Evolutionary conservation across 352 stramenopile species (phyloP).

Genomic region (Phytophthora hybrid): DNA sequence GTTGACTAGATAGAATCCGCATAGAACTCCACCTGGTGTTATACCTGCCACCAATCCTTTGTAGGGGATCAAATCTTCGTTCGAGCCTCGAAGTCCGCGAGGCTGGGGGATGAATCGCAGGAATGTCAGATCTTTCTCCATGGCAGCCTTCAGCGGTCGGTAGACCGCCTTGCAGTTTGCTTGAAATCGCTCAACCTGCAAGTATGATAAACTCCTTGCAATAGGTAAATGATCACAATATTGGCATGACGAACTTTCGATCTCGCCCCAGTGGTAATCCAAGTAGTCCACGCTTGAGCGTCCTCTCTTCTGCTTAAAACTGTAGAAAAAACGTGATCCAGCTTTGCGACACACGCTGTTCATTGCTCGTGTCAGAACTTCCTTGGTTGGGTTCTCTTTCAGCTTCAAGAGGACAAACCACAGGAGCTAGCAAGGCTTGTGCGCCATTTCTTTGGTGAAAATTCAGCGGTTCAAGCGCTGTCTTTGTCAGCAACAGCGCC

Average conservation of each 20-base stretch:
- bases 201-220: neutral
- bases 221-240: neutral
- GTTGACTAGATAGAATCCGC: conserved; percentile 28
- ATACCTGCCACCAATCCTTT: conserved; percentile 29
- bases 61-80: conserved; percentile 1
- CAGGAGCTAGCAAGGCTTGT: neutral
- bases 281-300: neutral
- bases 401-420: neutral
- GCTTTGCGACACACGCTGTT: neutral
- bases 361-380: neutral
- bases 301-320: neutral
- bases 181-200: neutral
- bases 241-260: neutral
- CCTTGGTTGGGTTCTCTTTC: neutral
- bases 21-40: conserved; percentile 22
- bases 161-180: conserved; percentile 20
- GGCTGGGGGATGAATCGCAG: conserved; percentile 25
- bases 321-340: conserved; percentile 1
- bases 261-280: neutral
- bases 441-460: neutral
- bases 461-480: neutral
- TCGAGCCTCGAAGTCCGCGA: neutral
- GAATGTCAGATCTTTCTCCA: conserved; percentile 17
- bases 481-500: neutral
- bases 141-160: conserved; percentile 13